Conservation (phyloP, 768 basidiomycete species). For the Mycena galopus region DNA sequence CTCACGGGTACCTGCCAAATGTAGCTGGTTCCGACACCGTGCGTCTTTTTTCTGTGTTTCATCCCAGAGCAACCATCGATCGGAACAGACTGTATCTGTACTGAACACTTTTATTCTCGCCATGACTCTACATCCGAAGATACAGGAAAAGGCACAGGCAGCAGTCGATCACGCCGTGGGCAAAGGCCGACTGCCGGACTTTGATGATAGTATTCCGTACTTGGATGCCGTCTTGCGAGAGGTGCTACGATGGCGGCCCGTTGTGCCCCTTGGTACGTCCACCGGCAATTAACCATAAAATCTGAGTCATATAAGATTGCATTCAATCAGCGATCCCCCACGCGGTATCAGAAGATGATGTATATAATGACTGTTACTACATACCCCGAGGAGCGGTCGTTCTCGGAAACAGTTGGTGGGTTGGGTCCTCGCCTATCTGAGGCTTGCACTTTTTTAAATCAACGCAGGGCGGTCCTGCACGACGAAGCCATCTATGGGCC, state of each 20-base stretch:
- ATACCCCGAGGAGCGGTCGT: conserved; percentile 7
- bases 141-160: conserved; percentile 35
- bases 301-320: too few relatives aligned
- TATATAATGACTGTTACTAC: conserved; percentile 4
- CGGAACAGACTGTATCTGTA: conserved; percentile 1
- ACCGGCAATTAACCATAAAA: too few relatives aligned
- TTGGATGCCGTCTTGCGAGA: conserved; percentile 42
- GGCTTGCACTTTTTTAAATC: too few relatives aligned
- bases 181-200: conserved; percentile 40
- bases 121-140: conserved; percentile 33
- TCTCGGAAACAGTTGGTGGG: background rate
- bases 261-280: conserved; percentile 33
- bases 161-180: conserved; percentile 43
- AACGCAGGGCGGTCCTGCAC: conserved; percentile 34
- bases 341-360: conserved; percentile 4
- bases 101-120: conserved; percentile 35
- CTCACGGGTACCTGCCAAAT: background rate
- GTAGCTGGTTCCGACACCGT: conserved; percentile 27
- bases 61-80: background rate
- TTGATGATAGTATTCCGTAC: conserved; percentile 42
- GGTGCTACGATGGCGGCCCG: conserved; percentile 39
- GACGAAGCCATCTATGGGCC: conserved; percentile 41
- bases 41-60: background rate
- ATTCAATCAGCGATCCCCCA: background rate
- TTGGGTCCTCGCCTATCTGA: too few relatives aligned